These are phyloP conservation scores for Suhomyces wounanorum DNA, from an alignment of 1,139 yeast genomes.

Conservation along the genomic window DNA sequence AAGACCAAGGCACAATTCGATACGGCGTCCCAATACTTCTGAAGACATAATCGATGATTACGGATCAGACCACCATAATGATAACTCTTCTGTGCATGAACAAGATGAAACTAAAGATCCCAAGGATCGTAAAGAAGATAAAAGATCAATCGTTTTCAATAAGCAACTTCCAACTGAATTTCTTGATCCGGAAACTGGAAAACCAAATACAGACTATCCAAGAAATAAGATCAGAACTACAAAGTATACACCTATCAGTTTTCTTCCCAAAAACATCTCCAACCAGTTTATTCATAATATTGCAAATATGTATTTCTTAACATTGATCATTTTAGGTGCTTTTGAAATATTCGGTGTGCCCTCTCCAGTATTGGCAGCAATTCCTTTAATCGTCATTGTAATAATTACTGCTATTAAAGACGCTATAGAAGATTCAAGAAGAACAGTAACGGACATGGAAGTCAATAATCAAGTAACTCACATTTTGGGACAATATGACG, in stretches of 20 bases:
- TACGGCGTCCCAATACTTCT: slow-evolving; percentile 26
- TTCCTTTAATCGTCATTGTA: slow-evolving; percentile 61
- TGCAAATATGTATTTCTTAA: slow-evolving; percentile 57
- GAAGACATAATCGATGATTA: slow-evolving; percentile 32
- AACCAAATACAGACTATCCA: slow-evolving; percentile 38
- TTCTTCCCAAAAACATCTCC: slow-evolving; percentile 53
- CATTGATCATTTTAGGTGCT: slow-evolving; percentile 53
- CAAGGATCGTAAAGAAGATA: slow-evolving; percentile 42
- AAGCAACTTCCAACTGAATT: slow-evolving; percentile 64
- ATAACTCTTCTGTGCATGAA: slow-evolving; percentile 21
- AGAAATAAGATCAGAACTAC: slow-evolving; percentile 63
- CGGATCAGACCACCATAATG: slow-evolving; percentile 19
- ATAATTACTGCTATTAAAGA: slow-evolving; percentile 56
- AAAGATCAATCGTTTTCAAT: slow-evolving; percentile 67
- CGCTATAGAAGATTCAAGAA: slow-evolving; percentile 58
- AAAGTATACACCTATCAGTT: slow-evolving; percentile 57
- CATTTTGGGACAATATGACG: slow-evolving; percentile 29
- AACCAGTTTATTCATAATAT: slow-evolving; percentile 53
- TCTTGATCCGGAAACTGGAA: slow-evolving; percentile 48
- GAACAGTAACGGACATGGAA: slow-evolving; percentile 55
- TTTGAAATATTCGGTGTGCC: slow-evolving; percentile 61
- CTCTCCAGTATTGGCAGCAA: slow-evolving; percentile 55
- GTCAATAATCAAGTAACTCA: slow-evolving; percentile 55
- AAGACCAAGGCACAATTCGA: slow-evolving; percentile 15
- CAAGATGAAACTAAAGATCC: slow-evolving; percentile 36